A percentile compares a stretch with the other conserved stretches of the same genome.
phyloP scores from a whole-genome alignment of 768 basidiomycete species.

The Boletus eberwhitei region DNA sequence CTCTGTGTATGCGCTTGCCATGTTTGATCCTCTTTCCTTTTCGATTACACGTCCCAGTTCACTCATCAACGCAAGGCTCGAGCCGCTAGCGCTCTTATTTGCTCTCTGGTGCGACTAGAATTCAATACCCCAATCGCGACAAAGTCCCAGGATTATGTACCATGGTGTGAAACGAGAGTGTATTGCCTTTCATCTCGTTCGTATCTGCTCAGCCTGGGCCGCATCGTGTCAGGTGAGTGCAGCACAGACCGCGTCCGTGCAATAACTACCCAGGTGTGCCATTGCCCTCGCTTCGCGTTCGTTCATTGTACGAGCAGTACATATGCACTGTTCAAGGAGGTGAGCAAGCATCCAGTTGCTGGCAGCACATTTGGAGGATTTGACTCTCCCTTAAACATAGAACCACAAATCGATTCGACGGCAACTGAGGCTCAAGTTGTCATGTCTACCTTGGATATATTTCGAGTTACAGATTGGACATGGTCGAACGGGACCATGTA shows the following conservation, averaged over 20 bases:
- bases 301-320: background rate
- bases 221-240: background rate
- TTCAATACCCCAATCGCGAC: background rate
- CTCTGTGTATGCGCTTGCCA: slow-evolving; percentile 17
- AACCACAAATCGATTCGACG: no score
- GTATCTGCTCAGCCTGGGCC: background rate
- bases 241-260: background rate
- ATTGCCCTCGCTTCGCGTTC: background rate
- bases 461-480: background rate
- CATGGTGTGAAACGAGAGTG: background rate
- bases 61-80: background rate
- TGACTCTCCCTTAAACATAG: background rate
- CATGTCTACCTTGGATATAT: background rate
- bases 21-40: slow-evolving; percentile 6
- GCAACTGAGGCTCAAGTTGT: background rate
- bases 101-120: background rate
- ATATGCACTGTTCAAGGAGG: background rate
- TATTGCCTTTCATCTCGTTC: background rate
- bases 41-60: background rate
- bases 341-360: background rate
- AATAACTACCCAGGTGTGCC: background rate
- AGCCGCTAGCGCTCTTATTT: background rate
- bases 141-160: background rate
- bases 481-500: background rate
- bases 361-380: background rate